These are phyloP conservation scores for Diaporthe citrichinensis DNA, from an alignment of 2,329 filamentous ascomycete species.

Conservation along the genomic window DNA sequence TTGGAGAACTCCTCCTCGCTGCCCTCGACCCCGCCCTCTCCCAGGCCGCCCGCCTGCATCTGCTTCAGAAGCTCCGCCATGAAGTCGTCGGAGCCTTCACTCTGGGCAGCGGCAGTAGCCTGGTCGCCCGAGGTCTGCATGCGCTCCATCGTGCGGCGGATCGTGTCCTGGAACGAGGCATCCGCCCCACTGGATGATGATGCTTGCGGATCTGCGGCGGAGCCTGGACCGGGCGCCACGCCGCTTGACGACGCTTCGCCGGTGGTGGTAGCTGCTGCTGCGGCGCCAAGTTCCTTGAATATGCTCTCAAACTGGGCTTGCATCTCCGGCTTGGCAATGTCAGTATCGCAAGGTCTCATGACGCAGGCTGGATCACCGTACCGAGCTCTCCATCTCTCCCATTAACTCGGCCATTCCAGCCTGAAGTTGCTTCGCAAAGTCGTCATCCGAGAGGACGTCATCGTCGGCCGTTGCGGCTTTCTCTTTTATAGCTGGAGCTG, in stretches of 20 bases:
- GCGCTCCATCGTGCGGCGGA: slow-evolving; percentile 93
- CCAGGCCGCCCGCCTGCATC: slow-evolving; percentile 76
- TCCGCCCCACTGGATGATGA: slow-evolving; percentile 57
- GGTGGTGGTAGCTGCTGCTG: slow-evolving; percentile 53
- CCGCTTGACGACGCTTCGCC: slow-evolving; percentile 46
- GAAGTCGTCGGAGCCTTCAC: slow-evolving; percentile 80
- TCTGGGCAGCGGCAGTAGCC: slow-evolving; percentile 82
- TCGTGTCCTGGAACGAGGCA: slow-evolving; percentile 90
- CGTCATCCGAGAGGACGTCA: slow-evolving; percentile 75
- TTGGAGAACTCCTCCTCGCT: slow-evolving; percentile 91
- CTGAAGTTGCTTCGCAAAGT: slow-evolving; percentile 89
- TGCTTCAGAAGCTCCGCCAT: slow-evolving; percentile 94
- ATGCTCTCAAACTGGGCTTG: slow-evolving; percentile 84
- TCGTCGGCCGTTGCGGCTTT: slow-evolving; percentile 49
- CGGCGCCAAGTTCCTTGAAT: slow-evolving; percentile 78
- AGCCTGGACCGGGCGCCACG: slow-evolving; percentile 44
- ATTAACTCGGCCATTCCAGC: slow-evolving; percentile 90
- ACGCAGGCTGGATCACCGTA: slow-evolving; percentile 52
- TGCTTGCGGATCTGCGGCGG: slow-evolving; percentile 46
- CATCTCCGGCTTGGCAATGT: slow-evolving; percentile 72
- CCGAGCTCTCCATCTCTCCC: slow-evolving; percentile 75
- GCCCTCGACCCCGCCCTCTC: slow-evolving; percentile 58
- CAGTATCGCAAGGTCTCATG: neutral
- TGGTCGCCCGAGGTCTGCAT: slow-evolving; percentile 92
- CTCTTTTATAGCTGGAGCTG: slow-evolving; percentile 44